Evolutionary conservation across 768 basidiomycete species (phyloP), one percentile per base, ranked within the genome.

Genomic region (Fomitopsis serialis): DNA sequence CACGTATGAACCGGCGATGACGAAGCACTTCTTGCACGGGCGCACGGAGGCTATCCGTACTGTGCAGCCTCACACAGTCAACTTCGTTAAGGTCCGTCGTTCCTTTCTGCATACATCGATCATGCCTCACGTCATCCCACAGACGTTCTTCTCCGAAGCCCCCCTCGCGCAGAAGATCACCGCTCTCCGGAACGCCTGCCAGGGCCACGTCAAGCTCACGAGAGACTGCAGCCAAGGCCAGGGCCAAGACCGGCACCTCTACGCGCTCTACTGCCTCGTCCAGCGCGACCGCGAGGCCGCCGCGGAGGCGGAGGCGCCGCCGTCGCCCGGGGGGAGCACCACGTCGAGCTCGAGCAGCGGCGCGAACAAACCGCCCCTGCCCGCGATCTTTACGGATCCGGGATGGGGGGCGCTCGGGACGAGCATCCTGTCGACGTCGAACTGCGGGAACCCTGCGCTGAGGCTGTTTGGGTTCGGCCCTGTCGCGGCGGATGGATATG

Each of bases 1-100:
- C 69, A 91, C 89, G 2, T 99, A 99, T 66, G 96, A 98, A 65
- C 94, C 96, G 1, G 96, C 95, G 22, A 99, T 98, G 96, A 98
- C 92, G 42, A 99, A 99, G 71, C 75, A 87, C 4, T 98, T 92
- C 71, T 71, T 95, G 61, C 96, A 98, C 65, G 96, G 96, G 7
- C 77, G 96, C 15, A 99, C 96, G 2, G 96, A 99, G 71, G 91
- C 96, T 0, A 96, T 98, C 58, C 72, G 93, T 19, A 88, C 89
- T 0, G 88, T 96, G 1, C 93, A 94, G 70, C 85, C 85, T 1
- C 81, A 89, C 64, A 91, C 89, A 58, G 89, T 93, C 9, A 77
- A 85, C 37, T 97, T 95, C 61, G 88, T 87, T 10, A 90, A 89
- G 80, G 90, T 85, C 13, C 2, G 73, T 65, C 7, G 42, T 8